Base-by-base conservation (phyloP, 768 basidiomycete genomes). In the Lentinus brumalis region DNA sequence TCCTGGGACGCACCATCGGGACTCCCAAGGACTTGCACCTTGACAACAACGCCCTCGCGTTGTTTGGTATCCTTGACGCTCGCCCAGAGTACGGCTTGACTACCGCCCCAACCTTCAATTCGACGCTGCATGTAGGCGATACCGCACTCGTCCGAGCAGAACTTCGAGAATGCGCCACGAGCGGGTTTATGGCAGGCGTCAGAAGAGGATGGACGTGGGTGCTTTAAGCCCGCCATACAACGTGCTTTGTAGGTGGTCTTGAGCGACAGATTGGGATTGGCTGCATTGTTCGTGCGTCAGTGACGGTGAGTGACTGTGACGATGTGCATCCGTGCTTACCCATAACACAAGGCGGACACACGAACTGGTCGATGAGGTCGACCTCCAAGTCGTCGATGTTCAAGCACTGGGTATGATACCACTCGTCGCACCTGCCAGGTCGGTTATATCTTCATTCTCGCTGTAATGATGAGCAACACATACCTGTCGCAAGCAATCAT, bases 401-500 rank as follows among this genome's bases (percentile, higher is more conserved):
- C 30, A 96, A 87, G 67, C 94, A 97, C 50, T 85, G 81, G 0
- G 91, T 89, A 71, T 97, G 94, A 72, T 93, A 96, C 94, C 94
- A 97, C 62, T 95, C 91, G 68, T 96, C 94, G 73, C 94, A 96
- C 31, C 94, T 94, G 58, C 16, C n/a, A 45, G 3, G 32, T 42
- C 18, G 16, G 51, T 50, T 16, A 56, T 49, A 5, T 38, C 7
- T 50, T 15, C 53, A 38, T 54, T 21, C 21, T 10, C 9, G 39
- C 18, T 35, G 29, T 29, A 29, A 39, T 8, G 11, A 40, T 40
- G 14, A 57, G 30, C 44, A 73, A 0, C 2, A 71, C 89, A 56
- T 66, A 93, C 92, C 86, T 83, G 77, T 96, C 94, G 70, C 94
- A 96, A 30, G 92, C 94, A 72, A 96, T 94, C 94, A 96, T 96